These are phyloP conservation scores for Aegilops sharonensis DNA, from an alignment of 176 grass and related monocot genomes.

Conservation along the genomic window DNA sequence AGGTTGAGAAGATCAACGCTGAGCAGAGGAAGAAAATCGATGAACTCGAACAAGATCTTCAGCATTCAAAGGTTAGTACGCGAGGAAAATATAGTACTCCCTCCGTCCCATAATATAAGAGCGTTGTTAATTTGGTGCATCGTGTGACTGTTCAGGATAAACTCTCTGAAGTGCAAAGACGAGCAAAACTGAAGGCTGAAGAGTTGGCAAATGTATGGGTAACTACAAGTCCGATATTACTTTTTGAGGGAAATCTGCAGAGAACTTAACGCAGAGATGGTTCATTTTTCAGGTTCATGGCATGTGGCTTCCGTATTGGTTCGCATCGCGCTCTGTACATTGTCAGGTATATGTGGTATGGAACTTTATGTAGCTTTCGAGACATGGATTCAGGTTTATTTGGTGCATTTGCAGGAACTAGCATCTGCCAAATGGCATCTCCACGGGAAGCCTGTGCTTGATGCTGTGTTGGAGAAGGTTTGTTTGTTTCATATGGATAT, in stretches of 20 bases:
- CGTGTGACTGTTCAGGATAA: conserved; percentile 30
- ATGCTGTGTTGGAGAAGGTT: conserved; percentile 23
- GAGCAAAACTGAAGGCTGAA: conserved; percentile 22
- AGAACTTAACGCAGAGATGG: not conserved
- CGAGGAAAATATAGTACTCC: too few relatives aligned
- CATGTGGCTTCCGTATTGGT: conserved; percentile 59
- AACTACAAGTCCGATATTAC: not conserved
- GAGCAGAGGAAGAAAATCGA: conserved; percentile 30
- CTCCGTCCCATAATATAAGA: too few relatives aligned
- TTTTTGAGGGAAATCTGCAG: too few relatives aligned
- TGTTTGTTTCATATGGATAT: not conserved
- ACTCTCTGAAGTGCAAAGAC: conserved; percentile 21
- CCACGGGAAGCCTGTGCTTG: conserved; percentile 23
- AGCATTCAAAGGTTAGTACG: conserved; percentile 13
- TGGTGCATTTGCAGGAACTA: conserved; percentile 17
- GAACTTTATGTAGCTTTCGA: not conserved
- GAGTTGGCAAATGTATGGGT: conserved; percentile 40
- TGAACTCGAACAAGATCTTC: conserved; percentile 32
- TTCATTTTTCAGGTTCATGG: conserved; percentile 38
- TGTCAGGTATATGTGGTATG: conserved; percentile 35
- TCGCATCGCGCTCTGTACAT: not conserved
- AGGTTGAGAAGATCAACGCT: conserved; percentile 31
- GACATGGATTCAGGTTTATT: not conserved
- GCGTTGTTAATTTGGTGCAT: not conserved
- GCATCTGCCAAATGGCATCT: conserved; percentile 40